A percentile compares a stretch with the other conserved stretches of the same genome.
phyloP scores from a whole-genome alignment of 2,329 filamentous ascomycete species.

The Nigrospora osmanthi region DNA sequence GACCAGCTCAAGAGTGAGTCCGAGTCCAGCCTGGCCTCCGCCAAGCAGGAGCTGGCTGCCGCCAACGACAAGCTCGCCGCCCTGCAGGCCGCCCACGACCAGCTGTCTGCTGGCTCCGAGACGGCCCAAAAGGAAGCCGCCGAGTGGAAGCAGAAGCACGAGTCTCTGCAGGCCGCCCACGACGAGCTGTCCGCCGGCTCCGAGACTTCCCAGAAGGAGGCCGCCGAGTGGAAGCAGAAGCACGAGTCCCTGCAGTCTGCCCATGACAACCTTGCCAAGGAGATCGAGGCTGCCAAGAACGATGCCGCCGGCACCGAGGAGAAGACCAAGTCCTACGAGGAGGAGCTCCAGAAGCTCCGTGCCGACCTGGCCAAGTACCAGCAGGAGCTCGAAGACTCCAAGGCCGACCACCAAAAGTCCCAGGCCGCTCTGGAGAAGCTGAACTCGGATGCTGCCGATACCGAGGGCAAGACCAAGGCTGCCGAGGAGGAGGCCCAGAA shows the following conservation, averaged over 20 bases:
- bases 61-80: conserved; percentile 22
- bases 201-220: conserved; percentile 22
- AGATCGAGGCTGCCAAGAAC: conserved; percentile 13
- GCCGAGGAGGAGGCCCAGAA: conserved; percentile 10
- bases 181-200: conserved; percentile 15
- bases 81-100: conserved; percentile 17
- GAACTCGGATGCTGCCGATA: conserved; percentile 6
- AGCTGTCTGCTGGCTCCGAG: conserved; percentile 5
- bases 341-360: conserved; percentile 16
- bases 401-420: conserved; percentile 12
- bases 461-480: conserved; percentile 18
- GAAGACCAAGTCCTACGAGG: conserved; percentile 11
- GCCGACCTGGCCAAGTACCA: conserved; percentile 15
- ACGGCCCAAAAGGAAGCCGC: conserved; percentile 12
- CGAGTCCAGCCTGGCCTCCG: conserved; percentile 21
- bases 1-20: conserved; percentile 25
- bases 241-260: conserved; percentile 9
- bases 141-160: conserved; percentile 13
- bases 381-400: conserved; percentile 13
- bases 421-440: conserved; percentile 11
- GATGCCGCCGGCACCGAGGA: conserved; percentile 11
- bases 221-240: conserved; percentile 14
- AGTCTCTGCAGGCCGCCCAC: conserved; percentile 8
- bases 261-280: conserved; percentile 9
- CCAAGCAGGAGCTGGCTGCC: conserved; percentile 26